Evolutionary conservation across 2,329 filamentous ascomycete species (phyloP), one percentile per base, ranked within the genome.

Genomic region (Aspergillus chevalieri): DNA sequence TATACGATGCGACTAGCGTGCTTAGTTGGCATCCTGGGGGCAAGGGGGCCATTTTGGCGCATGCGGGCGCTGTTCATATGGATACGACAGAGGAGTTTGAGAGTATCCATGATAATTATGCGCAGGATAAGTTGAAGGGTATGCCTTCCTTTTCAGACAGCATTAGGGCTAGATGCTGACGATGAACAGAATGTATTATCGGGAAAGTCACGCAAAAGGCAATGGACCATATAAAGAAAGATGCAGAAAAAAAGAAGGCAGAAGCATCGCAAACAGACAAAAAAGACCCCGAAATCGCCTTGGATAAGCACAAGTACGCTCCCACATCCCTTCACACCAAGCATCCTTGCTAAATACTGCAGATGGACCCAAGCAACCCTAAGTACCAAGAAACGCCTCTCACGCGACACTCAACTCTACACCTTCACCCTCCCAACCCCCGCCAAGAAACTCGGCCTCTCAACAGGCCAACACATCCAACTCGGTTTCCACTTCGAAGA

Each of bases 401-500:
- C 74, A 0, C 52, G 69, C 22, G 75, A 79, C 42, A 57, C 52
- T 10, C 34, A 53, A 4, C 47, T 48, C 6, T 57, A 57, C 24
- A 52, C 45, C 21, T 57, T 57, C 19, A 8, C 24, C 14, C 43
- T 54, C 1, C 73, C 74, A 0, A 58, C 66, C 0, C 59, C 55
- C 19, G 65, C 66, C 30, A 62, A 67, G n/a, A 63, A 70, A 6
- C 68, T 80, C 0, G 76, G 77, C 0, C 61, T 80, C 0, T 69
- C 68, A 12, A 80, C 74, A 0, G 76, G 77, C 47, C 75, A 81
- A 57, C 78, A 81, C 54, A 61, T 81, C 17, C 70, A 78, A 47
- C 52, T 80, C 7, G 78, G 77, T 2, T 78, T 80, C 56, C 77
- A 81, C 51, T 66, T 80, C 50, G 58, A 66, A 39, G 77, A 80